Evolutionary conservation across 2,329 filamentous ascomycete genomes (phyloP).

Genomic region (Emydomyces testavorans): DNA sequence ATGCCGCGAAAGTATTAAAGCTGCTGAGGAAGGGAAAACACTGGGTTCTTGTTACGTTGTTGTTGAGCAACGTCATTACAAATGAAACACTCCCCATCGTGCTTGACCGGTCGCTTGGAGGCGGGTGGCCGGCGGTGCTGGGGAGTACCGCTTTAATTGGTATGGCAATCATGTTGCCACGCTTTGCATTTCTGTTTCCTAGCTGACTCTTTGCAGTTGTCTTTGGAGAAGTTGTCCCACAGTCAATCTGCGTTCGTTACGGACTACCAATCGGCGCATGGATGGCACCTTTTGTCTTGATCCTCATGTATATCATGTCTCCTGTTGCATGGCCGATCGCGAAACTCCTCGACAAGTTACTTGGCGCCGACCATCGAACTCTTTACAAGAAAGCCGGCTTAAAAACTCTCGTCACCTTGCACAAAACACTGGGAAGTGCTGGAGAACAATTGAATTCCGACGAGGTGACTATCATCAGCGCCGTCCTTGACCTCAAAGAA

Average conservation of each 20-base stretch:
- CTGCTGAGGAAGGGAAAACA: conserved; percentile 84
- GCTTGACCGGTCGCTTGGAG: conserved; percentile 82
- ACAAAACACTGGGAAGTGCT: conserved; percentile 68
- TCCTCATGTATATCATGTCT: conserved; percentile 83
- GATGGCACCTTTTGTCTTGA: conserved; percentile 77
- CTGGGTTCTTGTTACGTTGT: conserved; percentile 90
- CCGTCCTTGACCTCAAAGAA: conserved; percentile 89
- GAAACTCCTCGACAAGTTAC: conserved; percentile 82
- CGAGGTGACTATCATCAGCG: conserved; percentile 97
- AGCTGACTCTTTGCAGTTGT: conserved; percentile 56
- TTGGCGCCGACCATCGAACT: conserved; percentile 90
- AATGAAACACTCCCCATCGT: conserved; percentile 95
- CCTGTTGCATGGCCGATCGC: conserved; percentile 90
- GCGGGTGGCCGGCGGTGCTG: conserved; percentile 85
- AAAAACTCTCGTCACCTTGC: conserved; percentile 89
- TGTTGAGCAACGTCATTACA: conserved; percentile 93
- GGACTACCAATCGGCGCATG: conserved; percentile 88
- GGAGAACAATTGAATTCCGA: conserved; percentile 86
- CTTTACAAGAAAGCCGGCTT: conserved; percentile 96
- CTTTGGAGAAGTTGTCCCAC: conserved; percentile 91
- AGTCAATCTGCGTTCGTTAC: conserved; percentile 92
- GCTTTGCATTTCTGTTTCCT: not conserved
- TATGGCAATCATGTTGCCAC: conserved; percentile 36
- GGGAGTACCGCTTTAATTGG: conserved; percentile 90
- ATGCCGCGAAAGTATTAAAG: conserved; percentile 68